Evolutionary conservation across 495 filamentous ascomycete genomes (phyloP).

Genomic region (Penicillium antarcticum): DNA sequence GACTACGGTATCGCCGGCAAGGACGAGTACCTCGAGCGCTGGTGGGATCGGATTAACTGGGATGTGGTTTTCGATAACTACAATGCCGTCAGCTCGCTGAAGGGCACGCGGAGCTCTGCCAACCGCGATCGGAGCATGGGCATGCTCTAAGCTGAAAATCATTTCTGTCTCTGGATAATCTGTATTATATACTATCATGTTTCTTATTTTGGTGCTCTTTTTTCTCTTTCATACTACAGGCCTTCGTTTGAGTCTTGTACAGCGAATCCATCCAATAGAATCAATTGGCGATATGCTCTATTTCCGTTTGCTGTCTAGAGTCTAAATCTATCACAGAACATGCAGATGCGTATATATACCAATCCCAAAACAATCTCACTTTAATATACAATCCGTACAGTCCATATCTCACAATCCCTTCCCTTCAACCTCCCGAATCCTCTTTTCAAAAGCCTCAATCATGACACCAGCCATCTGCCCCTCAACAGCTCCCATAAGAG

Average conservation of each 20-base stretch:
- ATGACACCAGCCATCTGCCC: conserved; percentile 81
- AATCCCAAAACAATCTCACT: background rate
- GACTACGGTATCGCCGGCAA: conserved; percentile 84
- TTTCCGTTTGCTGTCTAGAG: background rate
- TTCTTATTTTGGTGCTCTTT: conserved; percentile 12
- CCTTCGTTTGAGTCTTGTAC: conserved; percentile 12
- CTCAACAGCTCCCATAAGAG: conserved; percentile 72
- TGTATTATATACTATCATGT: conserved; percentile 33
- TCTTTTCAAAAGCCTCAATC: conserved; percentile 90
- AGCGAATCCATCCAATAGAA: conserved; percentile 17
- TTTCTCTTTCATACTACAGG: conserved; percentile 2
- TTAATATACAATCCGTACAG: background rate
- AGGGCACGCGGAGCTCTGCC: conserved; percentile 14
- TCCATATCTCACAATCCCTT: conserved; percentile 12
- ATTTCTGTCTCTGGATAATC: conserved; percentile 23
- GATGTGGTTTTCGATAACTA: conserved; percentile 57
- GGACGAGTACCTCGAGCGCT: conserved; percentile 66
- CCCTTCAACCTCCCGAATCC: conserved; percentile 58
- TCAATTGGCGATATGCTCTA: conserved; percentile 2
- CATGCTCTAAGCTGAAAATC: conserved; percentile 25
- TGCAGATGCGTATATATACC: background rate
- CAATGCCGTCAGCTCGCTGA: conserved; percentile 30
- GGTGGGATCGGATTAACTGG: conserved; percentile 93
- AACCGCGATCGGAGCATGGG: conserved; percentile 26
- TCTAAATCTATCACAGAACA: background rate